Percentiles rank a stretch among this genome's conserved stretches.
These are phyloP conservation scores for Bretziella fagacearum DNA, from an alignment of 2,329 filamentous ascomycete species.

Conservation along the genomic window DNA sequence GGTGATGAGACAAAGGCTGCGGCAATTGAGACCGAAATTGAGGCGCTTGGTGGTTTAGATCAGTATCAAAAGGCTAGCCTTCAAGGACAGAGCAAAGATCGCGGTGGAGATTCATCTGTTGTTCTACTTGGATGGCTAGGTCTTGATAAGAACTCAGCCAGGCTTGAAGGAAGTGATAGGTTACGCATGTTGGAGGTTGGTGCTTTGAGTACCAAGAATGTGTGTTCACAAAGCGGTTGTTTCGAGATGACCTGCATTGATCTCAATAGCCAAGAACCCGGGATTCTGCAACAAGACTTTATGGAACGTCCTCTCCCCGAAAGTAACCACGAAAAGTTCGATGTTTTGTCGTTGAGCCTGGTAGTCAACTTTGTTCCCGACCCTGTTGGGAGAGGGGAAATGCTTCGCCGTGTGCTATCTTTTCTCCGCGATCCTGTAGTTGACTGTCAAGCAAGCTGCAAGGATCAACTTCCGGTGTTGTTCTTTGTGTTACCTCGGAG, in stretches of 20 bases:
- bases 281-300: slow-evolving; percentile 81
- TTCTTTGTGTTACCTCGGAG: slow-evolving; percentile 83
- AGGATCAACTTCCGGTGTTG: slow-evolving; percentile 43
- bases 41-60: slow-evolving; percentile 41
- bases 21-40: slow-evolving; percentile 35
- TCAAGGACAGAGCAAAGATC: slow-evolving; percentile 47
- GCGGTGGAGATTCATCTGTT: slow-evolving; percentile 50
- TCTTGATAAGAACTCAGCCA: slow-evolving; percentile 15
- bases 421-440: slow-evolving; percentile 39
- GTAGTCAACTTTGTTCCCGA: slow-evolving; percentile 91
- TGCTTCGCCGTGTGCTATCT: slow-evolving; percentile 59
- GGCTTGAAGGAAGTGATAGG: slow-evolving; percentile 14
- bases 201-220: slow-evolving; percentile 68
- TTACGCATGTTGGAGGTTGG: slow-evolving; percentile 75
- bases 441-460: slow-evolving; percentile 10
- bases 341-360: slow-evolving; percentile 79
- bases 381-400: slow-evolving; percentile 55
- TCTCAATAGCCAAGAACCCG: slow-evolving; percentile 66
- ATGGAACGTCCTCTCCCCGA: slow-evolving; percentile 68
- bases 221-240: slow-evolving; percentile 53
- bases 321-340: slow-evolving; percentile 48
- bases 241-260: slow-evolving; percentile 76
- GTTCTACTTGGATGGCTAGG: slow-evolving; percentile 46
- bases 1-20: slow-evolving; percentile 34
- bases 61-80: slow-evolving; percentile 51